Base-by-base conservation (phyloP, 2,329 filamentous ascomycete species). In the Apiospora rasikravindrae region DNA sequence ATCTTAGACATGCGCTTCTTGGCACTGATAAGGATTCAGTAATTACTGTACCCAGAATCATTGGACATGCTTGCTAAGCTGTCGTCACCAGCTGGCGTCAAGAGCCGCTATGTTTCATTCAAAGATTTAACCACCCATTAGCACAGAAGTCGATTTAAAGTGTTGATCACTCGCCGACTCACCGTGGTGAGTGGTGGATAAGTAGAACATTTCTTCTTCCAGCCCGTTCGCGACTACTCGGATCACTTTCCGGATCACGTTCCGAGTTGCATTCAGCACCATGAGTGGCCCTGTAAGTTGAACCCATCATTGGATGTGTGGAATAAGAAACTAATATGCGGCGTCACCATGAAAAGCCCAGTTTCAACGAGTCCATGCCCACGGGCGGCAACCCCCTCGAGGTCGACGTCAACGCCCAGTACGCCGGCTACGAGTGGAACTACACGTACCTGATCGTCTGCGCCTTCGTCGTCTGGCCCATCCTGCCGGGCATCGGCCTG, bases 381-480 rank as follows among this genome's bases (percentile, higher is more conserved):
- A 24, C 67, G n/a, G 78, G 78, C 51, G 78, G 78, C 70, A 76
- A 78, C 71, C 73, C 77, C 2, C 73, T 76, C 66, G 70, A 73
- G 37, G 67, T 71, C 51, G 67, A 73, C 24, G 72, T 73, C 29
- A 73, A 92, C 76, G 80, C 85, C 14, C 88, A 89, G 76, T 92
- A 89, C 78, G 80, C 80, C 33, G 89, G 89, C 10, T 82, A 86
- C 71, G 89, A 92, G 78, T 90, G 85, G 80, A 86, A 92, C 77
- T 91, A 91, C 79, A 85, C 86, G 51, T 92, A 90, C 77, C 84
- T 90, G 67, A 79, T 89, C 71, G 83, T 90, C 75, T 90, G 89
- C 78, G 84, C 83, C 19, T 90, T 88, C 79, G 84, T 92, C 70
- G 90, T 92, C 70, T 92, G 88, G 86, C 80, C 92, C 69, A 92